Percentiles rank a stretch among this genome's conserved stretches.
Conservation (phyloP, 202 grass and related monocot genomes). For the Eragrostis tef region DNA sequence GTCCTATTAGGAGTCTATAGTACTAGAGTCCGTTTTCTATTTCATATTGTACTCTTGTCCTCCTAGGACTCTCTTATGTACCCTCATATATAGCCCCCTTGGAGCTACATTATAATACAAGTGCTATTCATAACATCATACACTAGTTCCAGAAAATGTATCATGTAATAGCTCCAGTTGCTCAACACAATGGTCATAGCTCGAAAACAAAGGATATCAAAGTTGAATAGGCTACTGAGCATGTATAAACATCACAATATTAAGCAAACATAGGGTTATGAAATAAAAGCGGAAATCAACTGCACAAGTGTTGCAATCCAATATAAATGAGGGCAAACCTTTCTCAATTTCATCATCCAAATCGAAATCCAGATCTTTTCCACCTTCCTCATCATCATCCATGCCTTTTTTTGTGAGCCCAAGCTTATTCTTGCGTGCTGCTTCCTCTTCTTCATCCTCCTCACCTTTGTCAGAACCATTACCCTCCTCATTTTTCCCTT, state of each 20-base stretch:
- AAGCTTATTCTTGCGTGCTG: constrained; percentile 64
- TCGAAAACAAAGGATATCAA: constrained; percentile 1
- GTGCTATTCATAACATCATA: no score
- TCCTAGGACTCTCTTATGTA: no score
- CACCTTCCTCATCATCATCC: constrained; percentile 92
- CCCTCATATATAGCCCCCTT: no score
- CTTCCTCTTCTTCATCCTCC: constrained; percentile 85
- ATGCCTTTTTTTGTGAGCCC: constrained; percentile 59
- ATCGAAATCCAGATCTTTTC: constrained; percentile 81
- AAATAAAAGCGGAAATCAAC: constrained; percentile 15
- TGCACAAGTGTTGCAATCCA: background rate
- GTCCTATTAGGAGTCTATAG: no score
- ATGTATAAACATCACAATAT: constrained; percentile 12
- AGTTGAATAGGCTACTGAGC: background rate
- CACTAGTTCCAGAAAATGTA: background rate
- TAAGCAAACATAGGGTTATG: background rate
- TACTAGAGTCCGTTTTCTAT: no score
- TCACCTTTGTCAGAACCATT: constrained; percentile 76
- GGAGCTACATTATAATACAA: no score
- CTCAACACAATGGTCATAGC: constrained; percentile 24
- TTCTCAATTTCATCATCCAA: constrained; percentile 99
- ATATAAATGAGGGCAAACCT: constrained; percentile 56
- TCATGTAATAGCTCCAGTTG: background rate
- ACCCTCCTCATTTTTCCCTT: constrained; percentile 79
- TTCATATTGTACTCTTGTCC: no score